These are phyloP conservation scores for Achaetomium macrosporum DNA, from an alignment of 2,329 filamentous ascomycete species.

Conservation along the genomic window DNA sequence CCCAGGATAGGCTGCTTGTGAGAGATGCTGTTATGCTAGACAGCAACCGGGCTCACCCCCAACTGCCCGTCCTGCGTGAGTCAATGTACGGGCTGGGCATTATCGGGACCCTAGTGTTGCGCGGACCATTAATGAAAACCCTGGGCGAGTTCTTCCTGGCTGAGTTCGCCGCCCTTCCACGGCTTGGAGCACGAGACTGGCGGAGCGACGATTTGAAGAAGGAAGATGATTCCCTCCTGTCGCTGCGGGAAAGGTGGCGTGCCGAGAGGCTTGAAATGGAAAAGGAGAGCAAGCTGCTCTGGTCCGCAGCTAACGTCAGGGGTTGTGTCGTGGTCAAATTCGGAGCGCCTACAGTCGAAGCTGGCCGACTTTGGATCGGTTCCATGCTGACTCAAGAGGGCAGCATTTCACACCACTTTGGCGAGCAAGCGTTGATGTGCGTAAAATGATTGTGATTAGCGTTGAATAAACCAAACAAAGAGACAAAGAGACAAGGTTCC, in stretches of 20 bases:
- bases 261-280: slow-evolving; percentile 52
- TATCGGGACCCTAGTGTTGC: slow-evolving; percentile 78
- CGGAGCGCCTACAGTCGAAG: slow-evolving; percentile 74
- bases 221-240: slow-evolving; percentile 29
- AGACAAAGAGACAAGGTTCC: no score
- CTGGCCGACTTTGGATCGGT: slow-evolving; percentile 72
- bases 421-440: slow-evolving; percentile 75
- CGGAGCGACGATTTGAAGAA: slow-evolving; percentile 44
- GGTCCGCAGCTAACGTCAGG: slow-evolving; percentile 75
- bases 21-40: slow-evolving; percentile 78
- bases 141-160: slow-evolving; percentile 69
- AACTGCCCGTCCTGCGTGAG: slow-evolving; percentile 41
- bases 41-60: slow-evolving; percentile 37
- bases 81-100: slow-evolving; percentile 72
- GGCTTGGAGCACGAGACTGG: slow-evolving; percentile 80
- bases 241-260: slow-evolving; percentile 49
- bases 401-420: slow-evolving; percentile 65
- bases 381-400: slow-evolving; percentile 70
- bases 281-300: slow-evolving; percentile 57
- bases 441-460: slow-evolving; percentile 41
- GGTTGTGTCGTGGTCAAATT: slow-evolving; percentile 91
- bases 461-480: no score
- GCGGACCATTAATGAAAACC: slow-evolving; percentile 61
- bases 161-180: slow-evolving; percentile 71
- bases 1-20: slow-evolving; percentile 60